Evolutionary conservation across 2,329 filamentous ascomycete genomes (phyloP).

Genomic region (Aureobasidium sp.): DNA sequence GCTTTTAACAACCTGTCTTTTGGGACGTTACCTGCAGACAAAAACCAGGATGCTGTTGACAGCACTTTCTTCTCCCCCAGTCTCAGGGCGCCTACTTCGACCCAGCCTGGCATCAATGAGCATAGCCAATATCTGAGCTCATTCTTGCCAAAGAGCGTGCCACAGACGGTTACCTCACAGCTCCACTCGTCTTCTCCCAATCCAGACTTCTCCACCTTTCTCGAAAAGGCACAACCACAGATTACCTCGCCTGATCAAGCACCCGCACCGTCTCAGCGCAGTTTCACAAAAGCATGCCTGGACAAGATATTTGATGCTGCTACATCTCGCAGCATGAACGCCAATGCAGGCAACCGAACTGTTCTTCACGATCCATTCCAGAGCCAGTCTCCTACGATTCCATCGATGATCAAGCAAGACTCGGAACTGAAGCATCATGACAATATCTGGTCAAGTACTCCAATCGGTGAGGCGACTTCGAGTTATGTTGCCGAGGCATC

Average conservation of each 20-base stretch:
- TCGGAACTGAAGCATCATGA: not conserved
- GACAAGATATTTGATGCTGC: slow-evolving; percentile 18
- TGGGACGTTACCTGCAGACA: not conserved
- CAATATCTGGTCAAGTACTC: not conserved
- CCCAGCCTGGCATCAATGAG: not conserved
- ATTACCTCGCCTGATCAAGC: not conserved
- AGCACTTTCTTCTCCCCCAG: not conserved
- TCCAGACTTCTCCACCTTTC: not conserved
- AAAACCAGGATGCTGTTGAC: not conserved
- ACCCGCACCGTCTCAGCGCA: slow-evolving; percentile 6
- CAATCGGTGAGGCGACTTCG: not conserved
- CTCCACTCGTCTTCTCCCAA: not conserved
- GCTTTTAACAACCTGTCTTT: slow-evolving; percentile 2
- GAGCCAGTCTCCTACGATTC: not conserved
- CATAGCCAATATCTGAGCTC: not conserved
- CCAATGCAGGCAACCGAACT: slow-evolving; percentile 16
- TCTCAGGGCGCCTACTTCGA: not conserved
- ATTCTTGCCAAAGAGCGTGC: not conserved
- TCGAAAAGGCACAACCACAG: not conserved
- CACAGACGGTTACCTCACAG: not conserved
- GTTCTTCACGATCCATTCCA: slow-evolving; percentile 29
- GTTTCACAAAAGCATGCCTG: slow-evolving; percentile 25
- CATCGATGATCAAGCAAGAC: not conserved
- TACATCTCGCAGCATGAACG: not conserved
- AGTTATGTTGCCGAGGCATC: not conserved